phyloP scores from a whole-genome alignment of 805 yeast species.

The Nakazawaea holstii region DNA sequence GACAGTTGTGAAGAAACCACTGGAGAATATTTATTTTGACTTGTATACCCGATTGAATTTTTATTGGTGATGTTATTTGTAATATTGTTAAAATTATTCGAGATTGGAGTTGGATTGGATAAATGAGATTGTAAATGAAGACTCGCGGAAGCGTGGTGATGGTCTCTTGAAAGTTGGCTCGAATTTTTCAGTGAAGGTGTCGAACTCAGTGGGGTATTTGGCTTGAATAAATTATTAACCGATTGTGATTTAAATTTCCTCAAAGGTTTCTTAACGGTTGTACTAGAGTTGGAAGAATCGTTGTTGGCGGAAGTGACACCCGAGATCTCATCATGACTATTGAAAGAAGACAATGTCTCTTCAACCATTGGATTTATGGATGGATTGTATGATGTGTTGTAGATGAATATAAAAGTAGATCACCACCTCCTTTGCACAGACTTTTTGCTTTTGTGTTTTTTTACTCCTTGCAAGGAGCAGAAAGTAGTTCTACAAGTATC shows the following conservation, averaged over 20 bases:
- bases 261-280: conserved; percentile 8
- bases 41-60: background rate
- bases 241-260: conserved; percentile 24
- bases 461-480: no score
- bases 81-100: background rate
- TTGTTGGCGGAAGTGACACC: background rate
- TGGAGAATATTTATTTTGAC: background rate
- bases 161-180: background rate
- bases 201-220: conserved; percentile 1
- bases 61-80: background rate
- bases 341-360: no score
- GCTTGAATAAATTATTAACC: conserved; percentile 21
- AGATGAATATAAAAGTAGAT: no score
- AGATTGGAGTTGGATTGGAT: background rate
- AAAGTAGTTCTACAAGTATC: no score
- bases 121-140: background rate
- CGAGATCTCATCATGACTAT: background rate
- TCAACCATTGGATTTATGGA: no score
- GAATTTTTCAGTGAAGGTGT: background rate
- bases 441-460: no score
- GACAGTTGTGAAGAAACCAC: background rate
- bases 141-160: background rate
- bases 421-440: no score
- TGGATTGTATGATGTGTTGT: no score
- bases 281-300: background rate